Percentiles rank a stretch among this genome's conserved stretches.
These are phyloP conservation scores for Penicillium coprophilum DNA, from an alignment of 495 filamentous ascomycete species.

Conservation along the genomic window DNA sequence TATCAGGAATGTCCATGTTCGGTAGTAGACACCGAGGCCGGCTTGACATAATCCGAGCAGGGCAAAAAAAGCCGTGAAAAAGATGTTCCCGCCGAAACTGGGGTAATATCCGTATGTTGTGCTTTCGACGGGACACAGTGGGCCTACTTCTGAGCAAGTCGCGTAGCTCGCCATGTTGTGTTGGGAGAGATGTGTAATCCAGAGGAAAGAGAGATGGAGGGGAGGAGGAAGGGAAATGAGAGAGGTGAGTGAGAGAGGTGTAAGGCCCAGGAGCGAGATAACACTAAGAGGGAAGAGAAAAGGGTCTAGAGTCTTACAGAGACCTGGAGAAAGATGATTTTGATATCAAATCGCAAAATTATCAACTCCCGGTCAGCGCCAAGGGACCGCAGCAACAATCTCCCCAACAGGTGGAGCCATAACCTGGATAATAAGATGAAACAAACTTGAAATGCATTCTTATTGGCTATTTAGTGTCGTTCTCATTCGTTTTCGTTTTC, in stretches of 20 bases:
- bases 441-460: not conserved
- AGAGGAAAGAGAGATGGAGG: not conserved
- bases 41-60: conserved; percentile 49
- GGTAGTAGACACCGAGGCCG: conserved; percentile 53
- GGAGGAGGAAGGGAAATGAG: not conserved
- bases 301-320: not conserved
- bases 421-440: conserved; percentile 6
- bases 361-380: not conserved
- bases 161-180: conserved; percentile 28
- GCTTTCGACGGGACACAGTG: conserved; percentile 54
- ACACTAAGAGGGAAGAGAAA: not conserved
- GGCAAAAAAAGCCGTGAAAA: conserved; percentile 58
- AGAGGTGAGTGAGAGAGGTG: not conserved
- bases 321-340: not conserved
- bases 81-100: conserved; percentile 59
- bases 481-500: no score
- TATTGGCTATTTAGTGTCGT: conserved; percentile 29
- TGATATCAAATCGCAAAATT: not conserved
- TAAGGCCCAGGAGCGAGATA: not conserved
- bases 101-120: conserved; percentile 71
- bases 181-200: not conserved
- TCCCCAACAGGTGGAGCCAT: not conserved
- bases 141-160: conserved; percentile 49
- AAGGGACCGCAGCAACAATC: not conserved
- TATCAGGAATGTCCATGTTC: conserved; percentile 60